Base-by-base conservation (phyloP, 2,329 filamentous ascomycete genomes). In the Fusarium sp. region DNA sequence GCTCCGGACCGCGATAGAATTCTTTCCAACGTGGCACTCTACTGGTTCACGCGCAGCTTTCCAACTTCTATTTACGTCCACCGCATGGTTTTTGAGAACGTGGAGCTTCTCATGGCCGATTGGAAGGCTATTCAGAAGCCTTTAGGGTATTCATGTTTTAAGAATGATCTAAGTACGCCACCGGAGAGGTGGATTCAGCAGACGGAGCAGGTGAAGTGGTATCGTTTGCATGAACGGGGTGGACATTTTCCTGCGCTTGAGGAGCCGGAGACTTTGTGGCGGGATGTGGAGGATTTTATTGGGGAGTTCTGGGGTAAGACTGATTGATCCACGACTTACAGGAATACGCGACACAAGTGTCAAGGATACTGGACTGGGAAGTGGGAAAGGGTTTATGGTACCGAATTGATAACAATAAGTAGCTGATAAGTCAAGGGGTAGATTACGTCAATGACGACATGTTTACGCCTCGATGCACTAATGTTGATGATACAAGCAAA, bases 201-300 rank as follows among this genome's bases (percentile, higher is more conserved):
- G 16, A 53, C 64, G 3, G 25, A 57, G n/a, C 63, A 67, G 20
- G 30, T 67, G 1, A 67, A 55, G 11, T 67, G 64, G 64, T 53
- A 67, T 23, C 58, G 46, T 8, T 63, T 67, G 45, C 63, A 67
- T 18, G 64, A 27, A 2, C 48, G 47, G n/a, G 68, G 68, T 7
- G 68, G 68, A 2, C 68, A 71, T 27, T 71, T 71, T 54, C 56
- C 64, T 51, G 68, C 64, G 8, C 64, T 71, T 16, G 68, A 71
- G 23, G 46, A 59, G 25, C 68, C 68, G 1, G 55, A 71, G 13
- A 9, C 43, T 3, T 27, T 71, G 40, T 71, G 57, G 68, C 60
- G 49, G 2, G 68, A 71, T 18, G 30, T 71, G 6, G 25, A 66
- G 30, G 64, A 69, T 7, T 71, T 71, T 20, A 51, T 71, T 43